Conservation (phyloP, 23 red algal genomes). For the Agarophyton chilense region DNA sequence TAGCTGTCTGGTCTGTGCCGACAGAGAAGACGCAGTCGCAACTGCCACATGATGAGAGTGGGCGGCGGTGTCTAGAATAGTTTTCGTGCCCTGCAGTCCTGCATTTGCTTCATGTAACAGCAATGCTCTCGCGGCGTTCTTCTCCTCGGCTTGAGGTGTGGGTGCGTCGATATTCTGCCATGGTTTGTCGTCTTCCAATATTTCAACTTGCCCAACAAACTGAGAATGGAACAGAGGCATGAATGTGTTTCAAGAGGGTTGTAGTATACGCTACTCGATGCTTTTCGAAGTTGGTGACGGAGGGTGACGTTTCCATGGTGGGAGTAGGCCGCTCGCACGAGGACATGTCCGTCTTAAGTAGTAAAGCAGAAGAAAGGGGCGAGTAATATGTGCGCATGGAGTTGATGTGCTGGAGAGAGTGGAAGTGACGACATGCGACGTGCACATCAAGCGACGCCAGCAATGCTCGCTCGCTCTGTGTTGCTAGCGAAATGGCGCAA, state of each 20-base stretch:
- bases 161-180: neutral
- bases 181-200: neutral
- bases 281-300: neutral
- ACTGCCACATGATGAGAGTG: slow-evolving; percentile 1
- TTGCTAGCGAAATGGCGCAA: slow-evolving; percentile 51
- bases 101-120: neutral
- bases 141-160: neutral
- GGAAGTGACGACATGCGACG: neutral
- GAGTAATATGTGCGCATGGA: neutral
- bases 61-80: neutral
- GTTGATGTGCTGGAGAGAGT: neutral
- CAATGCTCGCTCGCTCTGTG: neutral
- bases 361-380: neutral
- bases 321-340: neutral
- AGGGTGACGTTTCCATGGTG: neutral
- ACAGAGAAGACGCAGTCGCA: neutral
- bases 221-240: slow-evolving; percentile 5
- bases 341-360: neutral
- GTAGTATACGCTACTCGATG: neutral
- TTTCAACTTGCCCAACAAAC: neutral
- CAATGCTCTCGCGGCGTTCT: neutral
- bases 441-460: neutral
- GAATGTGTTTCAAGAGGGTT: neutral
- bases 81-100: slow-evolving; percentile 9
- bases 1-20: slow-evolving; percentile 16